Conservation (phyloP, 2,329 filamentous ascomycete genomes). For the Diaporthe humulicola region DNA sequence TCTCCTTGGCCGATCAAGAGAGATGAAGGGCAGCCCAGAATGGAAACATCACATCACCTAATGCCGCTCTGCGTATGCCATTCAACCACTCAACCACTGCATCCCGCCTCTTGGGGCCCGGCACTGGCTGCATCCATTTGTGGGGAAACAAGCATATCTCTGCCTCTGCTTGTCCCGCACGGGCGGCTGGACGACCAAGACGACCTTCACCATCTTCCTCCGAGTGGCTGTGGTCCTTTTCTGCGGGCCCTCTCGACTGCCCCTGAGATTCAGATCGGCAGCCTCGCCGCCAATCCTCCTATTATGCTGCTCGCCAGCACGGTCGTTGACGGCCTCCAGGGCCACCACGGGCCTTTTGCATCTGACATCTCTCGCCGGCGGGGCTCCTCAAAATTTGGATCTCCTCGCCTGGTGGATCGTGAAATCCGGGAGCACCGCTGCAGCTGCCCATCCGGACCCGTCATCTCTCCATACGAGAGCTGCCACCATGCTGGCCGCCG, state of each 20-base stretch:
- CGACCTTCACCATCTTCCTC: not conserved
- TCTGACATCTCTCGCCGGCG: slow-evolving; percentile 13
- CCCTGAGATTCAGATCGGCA: slow-evolving; percentile 38
- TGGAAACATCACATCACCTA: not conserved
- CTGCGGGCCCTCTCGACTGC: slow-evolving; percentile 17
- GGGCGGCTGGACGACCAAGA: not conserved
- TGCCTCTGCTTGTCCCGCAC: slow-evolving; percentile 9
- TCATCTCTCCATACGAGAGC: slow-evolving; percentile 34
- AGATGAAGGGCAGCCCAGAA: slow-evolving; percentile 24
- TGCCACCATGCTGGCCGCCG: not conserved
- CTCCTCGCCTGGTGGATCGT: slow-evolving; percentile 29
- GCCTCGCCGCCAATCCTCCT: slow-evolving; percentile 36
- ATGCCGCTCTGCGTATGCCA: not conserved
- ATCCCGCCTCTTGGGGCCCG: not conserved
- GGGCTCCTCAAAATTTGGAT: slow-evolving; percentile 32
- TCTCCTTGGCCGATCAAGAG: slow-evolving; percentile 14
- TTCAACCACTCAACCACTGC: too few relatives aligned
- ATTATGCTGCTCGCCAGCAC: slow-evolving; percentile 21
- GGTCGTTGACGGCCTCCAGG: not conserved
- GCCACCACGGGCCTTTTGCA: slow-evolving; percentile 23
- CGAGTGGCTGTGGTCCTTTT: slow-evolving; percentile 13
- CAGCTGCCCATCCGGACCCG: not conserved
- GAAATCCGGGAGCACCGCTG: slow-evolving; percentile 18
- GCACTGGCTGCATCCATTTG: slow-evolving; percentile 21
- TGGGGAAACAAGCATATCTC: slow-evolving; percentile 36